Evolutionary conservation across 805 yeast genomes (phyloP).

Genomic region (Saccharomyces jurei): DNA sequence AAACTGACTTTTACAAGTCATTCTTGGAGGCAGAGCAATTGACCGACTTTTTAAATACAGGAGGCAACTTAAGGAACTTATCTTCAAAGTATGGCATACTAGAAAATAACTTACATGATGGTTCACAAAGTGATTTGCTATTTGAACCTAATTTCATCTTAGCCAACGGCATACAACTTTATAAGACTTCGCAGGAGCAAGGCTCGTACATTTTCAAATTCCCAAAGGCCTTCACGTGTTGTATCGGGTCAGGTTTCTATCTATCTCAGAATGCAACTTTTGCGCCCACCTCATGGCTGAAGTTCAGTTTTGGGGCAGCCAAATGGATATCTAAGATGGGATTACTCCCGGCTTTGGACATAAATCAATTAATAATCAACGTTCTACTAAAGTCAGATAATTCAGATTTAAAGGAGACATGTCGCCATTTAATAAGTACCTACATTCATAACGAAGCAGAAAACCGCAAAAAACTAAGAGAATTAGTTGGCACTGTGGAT

Average conservation of each 20-base stretch:
- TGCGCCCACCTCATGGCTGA: slow-evolving; percentile 52
- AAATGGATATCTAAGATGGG: slow-evolving; percentile 43
- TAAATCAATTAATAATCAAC: slow-evolving; percentile 40
- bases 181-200: slow-evolving; percentile 46
- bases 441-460: slow-evolving; percentile 38
- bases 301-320: slow-evolving; percentile 40
- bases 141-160: slow-evolving; percentile 43
- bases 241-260: slow-evolving; percentile 47
- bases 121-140: slow-evolving; percentile 20
- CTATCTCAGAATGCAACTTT: slow-evolving; percentile 50
- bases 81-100: not conserved
- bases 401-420: slow-evolving; percentile 31
- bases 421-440: slow-evolving; percentile 6
- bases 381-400: slow-evolving; percentile 37
- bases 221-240: slow-evolving; percentile 47
- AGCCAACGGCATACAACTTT: slow-evolving; percentile 41
- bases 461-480: slow-evolving; percentile 34
- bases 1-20: not conserved
- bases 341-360: slow-evolving; percentile 46
- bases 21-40: not conserved
- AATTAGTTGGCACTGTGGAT: slow-evolving; percentile 25
- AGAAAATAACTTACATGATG: not conserved
- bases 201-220: slow-evolving; percentile 54
- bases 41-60: not conserved
- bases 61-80: not conserved